phyloP scores from a whole-genome alignment of 768 basidiomycete species.

The Amanita subjunquillea region DNA sequence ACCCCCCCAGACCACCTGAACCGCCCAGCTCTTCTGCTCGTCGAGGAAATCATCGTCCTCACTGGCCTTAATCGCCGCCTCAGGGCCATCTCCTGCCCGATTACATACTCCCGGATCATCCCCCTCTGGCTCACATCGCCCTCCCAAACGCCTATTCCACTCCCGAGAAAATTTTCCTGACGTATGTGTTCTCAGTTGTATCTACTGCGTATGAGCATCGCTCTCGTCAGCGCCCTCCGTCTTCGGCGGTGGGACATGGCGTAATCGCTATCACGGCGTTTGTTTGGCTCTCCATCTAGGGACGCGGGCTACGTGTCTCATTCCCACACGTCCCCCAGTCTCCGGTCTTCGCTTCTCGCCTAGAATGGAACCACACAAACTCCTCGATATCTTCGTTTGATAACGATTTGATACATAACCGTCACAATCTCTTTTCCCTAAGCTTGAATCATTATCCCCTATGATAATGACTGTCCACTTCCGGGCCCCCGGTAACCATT shows the following conservation, averaged over 20 bases:
- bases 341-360: not conserved
- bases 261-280: not conserved
- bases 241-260: not conserved
- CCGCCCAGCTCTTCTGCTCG: not conserved
- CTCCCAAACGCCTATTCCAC: not conserved
- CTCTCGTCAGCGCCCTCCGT: not conserved
- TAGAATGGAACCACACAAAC: not conserved
- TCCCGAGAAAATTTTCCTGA: not conserved
- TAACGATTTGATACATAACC: not conserved
- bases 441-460: not conserved
- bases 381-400: not conserved
- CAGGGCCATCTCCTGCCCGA: not conserved
- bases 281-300: not conserved
- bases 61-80: not conserved
- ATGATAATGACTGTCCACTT: not conserved
- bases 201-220: not conserved
- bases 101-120: not conserved
- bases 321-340: not conserved
- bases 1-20: not conserved
- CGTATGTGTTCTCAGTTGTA: not conserved
- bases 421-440: not conserved
- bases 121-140: not conserved
- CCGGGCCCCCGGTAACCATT: not conserved
- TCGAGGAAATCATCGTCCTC: not conserved
- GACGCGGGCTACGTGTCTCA: not conserved